Evolutionary conservation across 2,329 filamentous ascomycete genomes (phyloP).

Genomic region (Aspergillus sp.): DNA sequence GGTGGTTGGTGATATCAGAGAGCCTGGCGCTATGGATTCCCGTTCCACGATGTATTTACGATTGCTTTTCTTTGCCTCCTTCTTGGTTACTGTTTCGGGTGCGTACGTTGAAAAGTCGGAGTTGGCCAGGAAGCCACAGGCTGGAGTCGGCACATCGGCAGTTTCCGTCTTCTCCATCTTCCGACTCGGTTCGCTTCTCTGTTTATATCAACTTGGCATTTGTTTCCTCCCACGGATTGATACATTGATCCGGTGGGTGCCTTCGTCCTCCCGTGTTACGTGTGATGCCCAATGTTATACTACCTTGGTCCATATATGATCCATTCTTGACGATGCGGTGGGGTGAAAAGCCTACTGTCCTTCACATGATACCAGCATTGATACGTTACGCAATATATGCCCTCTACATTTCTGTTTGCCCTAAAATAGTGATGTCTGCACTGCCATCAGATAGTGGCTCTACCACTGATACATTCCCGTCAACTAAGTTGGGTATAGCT

Average conservation of each 20-base stretch:
- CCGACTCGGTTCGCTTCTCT: conserved; percentile 6
- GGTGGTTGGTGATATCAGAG: conserved; percentile 26
- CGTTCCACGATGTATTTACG: conserved; percentile 11
- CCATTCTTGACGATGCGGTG: background rate
- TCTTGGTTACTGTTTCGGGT: background rate
- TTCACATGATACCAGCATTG: no score
- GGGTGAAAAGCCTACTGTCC: background rate
- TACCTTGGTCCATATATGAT: background rate
- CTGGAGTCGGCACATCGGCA: no score
- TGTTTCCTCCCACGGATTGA: background rate
- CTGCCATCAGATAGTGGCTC: no score
- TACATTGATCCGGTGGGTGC: no score
- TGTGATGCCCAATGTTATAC: background rate
- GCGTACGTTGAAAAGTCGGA: no score
- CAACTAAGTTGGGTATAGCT: background rate
- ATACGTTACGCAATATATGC: no score
- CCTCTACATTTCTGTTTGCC: no score
- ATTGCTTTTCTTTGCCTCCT: background rate
- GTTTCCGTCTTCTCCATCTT: background rate
- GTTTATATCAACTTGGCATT: conserved; percentile 15
- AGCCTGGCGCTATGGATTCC: conserved; percentile 35
- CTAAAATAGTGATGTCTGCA: no score
- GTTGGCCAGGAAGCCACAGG: no score
- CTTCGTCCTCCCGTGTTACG: background rate
- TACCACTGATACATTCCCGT: background rate